Base-by-base conservation (phyloP, 1,284 basidiomycete genomes). In the Violaceomyces palustris region DNA sequence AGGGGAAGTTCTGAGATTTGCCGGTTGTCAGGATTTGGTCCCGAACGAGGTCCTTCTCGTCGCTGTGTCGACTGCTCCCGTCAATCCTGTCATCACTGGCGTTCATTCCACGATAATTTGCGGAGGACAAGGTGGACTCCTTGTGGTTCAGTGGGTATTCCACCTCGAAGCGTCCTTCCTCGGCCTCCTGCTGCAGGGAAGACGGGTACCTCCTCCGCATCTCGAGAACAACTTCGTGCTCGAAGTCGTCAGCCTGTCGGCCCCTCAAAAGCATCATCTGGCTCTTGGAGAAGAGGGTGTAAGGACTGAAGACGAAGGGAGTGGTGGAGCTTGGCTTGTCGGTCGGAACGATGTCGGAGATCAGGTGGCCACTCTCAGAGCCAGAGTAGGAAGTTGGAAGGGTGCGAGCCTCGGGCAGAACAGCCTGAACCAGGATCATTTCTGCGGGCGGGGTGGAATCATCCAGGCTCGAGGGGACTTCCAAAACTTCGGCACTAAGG, bases 301-400 rank as follows among this genome's bases (percentile, higher is more conserved):
- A 78, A 1, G 78, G 78, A 3, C 76, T 76, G 67, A 78, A 78
- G 38, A 78, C 76, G 59, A 78, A 79, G 1, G 77, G 77, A 2
- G 75, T 70, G 9, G 74, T 75, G 3, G 75, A 69, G 53, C 74
- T 75, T 49, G 76, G 74, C 26, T 62, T 71, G 44, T 75, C 74
- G 36, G 65, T 61, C 17, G 56, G 66, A n/a, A 60, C 34, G 56
- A 73, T 38, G 49, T 62, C 35, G 67, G 63, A 35, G 3, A 54
- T 38, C 7, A 26, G 30, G 59, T 73, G 56, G 72, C 70, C 24
- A 61, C 67, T 50, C 64, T 73, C 8, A 68, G 72, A 14, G 64
- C 70, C 23, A 64, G 65, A 23, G 73, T 75, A 52, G 67, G 70
- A 14, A 3, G 48, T 29, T 4, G 40, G 38, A 29, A 44, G 39